Percentiles rank a stretch among this genome's conserved stretches.
phyloP scores from a whole-genome alignment of 192 early-diverging fungal species.

The Helicostylum pulchrum region DNA sequence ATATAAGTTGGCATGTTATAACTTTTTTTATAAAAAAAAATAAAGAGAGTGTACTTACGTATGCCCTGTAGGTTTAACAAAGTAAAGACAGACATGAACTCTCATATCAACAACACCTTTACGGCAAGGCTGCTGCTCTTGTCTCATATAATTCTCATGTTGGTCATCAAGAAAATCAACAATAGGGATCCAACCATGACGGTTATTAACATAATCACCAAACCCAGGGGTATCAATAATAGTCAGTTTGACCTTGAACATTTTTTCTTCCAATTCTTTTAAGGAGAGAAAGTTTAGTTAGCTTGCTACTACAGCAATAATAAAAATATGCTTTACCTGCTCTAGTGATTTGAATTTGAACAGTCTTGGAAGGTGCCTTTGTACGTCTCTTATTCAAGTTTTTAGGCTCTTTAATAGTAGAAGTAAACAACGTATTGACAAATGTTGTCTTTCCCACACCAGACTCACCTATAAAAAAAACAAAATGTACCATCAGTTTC shows the following conservation, averaged over 20 bases:
- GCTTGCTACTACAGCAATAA: too few relatives aligned
- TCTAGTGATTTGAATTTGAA: slow-evolving; percentile 96
- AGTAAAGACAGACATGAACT: slow-evolving; percentile 93
- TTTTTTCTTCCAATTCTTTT: slow-evolving; percentile 92
- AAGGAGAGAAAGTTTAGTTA: neutral
- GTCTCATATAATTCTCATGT: slow-evolving; percentile 86
- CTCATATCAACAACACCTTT: slow-evolving; percentile 90
- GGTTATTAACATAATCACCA: slow-evolving; percentile 98
- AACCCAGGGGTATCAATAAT: slow-evolving; percentile 98
- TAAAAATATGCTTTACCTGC: too few relatives aligned
- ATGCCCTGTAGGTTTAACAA: slow-evolving; percentile 96
- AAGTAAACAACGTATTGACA: slow-evolving; percentile 95
- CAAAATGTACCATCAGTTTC: too few relatives aligned
- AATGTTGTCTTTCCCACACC: slow-evolving; percentile 97
- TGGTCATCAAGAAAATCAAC: slow-evolving; percentile 93
- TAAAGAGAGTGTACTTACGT: slow-evolving; percentile 44
- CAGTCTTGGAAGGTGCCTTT: slow-evolving; percentile 88
- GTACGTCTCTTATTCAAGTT: slow-evolving; percentile 59
- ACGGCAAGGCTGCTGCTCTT: slow-evolving; percentile 87
- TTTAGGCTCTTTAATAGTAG: slow-evolving; percentile 49
- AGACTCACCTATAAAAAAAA: too few relatives aligned
- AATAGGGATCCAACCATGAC: slow-evolving; percentile 94
- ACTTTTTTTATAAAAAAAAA: neutral
- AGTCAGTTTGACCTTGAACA: slow-evolving; percentile 88
- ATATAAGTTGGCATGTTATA: neutral